These are phyloP conservation scores for Botryotinia globosa DNA, from an alignment of 2,329 filamentous ascomycete genomes.

Conservation along the genomic window DNA sequence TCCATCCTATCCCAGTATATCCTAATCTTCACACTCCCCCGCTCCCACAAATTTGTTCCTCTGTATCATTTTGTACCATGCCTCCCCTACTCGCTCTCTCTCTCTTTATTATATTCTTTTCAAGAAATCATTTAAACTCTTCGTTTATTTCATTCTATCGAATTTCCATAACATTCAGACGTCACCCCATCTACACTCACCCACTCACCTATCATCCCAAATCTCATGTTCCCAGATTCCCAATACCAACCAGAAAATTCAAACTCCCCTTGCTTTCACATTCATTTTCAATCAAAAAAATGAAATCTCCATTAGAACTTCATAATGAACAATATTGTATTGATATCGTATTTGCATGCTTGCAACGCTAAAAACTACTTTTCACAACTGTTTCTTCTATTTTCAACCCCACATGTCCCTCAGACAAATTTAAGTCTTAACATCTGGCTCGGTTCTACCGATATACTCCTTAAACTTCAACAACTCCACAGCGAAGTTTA, in stretches of 20 bases:
- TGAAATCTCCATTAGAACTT: not conserved
- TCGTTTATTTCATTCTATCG: too few species aligned
- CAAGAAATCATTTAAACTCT: too few species aligned
- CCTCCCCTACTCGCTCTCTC: too few species aligned
- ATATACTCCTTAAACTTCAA: constrained; percentile 93
- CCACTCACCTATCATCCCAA: not conserved
- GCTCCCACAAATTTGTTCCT: too few species aligned
- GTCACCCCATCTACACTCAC: too few species aligned
- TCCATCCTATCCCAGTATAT: too few species aligned
- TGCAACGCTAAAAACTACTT: constrained; percentile 12
- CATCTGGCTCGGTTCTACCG: constrained; percentile 88
- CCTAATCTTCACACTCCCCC: too few species aligned
- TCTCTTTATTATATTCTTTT: too few species aligned
- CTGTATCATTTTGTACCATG: too few species aligned
- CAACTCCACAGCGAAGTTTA: constrained; percentile 78
- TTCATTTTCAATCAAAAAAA: not conserved
- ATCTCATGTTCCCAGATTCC: not conserved
- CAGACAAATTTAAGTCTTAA: constrained; percentile 71
- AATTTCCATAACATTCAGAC: too few species aligned
- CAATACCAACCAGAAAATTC: not conserved
- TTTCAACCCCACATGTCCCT: not conserved
- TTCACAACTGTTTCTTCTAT: not conserved
- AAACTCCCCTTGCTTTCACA: not conserved
- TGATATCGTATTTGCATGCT: constrained; percentile 5
- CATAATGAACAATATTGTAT: not conserved